Conservation (phyloP, 2,329 filamentous ascomycete genomes). For the Bisporella sp. region DNA sequence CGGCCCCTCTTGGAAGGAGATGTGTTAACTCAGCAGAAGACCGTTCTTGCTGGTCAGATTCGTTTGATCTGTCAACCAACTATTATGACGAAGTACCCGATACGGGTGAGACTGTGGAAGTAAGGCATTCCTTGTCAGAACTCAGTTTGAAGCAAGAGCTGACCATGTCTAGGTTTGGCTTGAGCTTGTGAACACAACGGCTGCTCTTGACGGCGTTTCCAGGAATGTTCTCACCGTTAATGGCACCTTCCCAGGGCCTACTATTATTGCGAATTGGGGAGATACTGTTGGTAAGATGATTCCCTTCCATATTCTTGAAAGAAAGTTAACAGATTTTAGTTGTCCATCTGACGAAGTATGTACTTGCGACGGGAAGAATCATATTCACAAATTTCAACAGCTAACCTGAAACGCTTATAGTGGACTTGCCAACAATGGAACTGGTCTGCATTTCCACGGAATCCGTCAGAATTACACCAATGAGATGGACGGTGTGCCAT, state of each 20-base stretch:
- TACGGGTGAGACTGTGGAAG: slow-evolving; percentile 39
- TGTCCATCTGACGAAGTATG: background rate
- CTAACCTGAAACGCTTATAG: slow-evolving; percentile 21
- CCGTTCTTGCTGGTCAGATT: slow-evolving; percentile 35
- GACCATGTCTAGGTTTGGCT: slow-evolving; percentile 8
- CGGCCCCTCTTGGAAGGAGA: background rate
- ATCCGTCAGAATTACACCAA: slow-evolving; percentile 34
- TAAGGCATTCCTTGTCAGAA: slow-evolving; percentile 11
- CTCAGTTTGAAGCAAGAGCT: background rate
- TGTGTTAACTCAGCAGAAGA: slow-evolving; percentile 5
- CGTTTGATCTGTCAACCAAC: slow-evolving; percentile 34
- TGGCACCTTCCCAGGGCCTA: slow-evolving; percentile 24
- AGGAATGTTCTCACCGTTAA: slow-evolving; percentile 23
- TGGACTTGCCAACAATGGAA: slow-evolving; percentile 29
- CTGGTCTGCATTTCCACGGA: slow-evolving; percentile 39
- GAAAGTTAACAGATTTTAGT: slow-evolving; percentile 3
- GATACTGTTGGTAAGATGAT: slow-evolving; percentile 26
- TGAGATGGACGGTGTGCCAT: slow-evolving; percentile 34
- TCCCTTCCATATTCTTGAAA: slow-evolving; percentile 13
- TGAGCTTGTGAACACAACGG: slow-evolving; percentile 8
- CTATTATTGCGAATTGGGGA: slow-evolving; percentile 28
- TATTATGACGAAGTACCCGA: slow-evolving; percentile 29
- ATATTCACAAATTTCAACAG: no score
- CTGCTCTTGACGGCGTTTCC: slow-evolving; percentile 21
- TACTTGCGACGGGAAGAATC: no score